Conservation (phyloP, 371 early-diverging fungal genomes). For the Mucor plumbeus region DNA sequence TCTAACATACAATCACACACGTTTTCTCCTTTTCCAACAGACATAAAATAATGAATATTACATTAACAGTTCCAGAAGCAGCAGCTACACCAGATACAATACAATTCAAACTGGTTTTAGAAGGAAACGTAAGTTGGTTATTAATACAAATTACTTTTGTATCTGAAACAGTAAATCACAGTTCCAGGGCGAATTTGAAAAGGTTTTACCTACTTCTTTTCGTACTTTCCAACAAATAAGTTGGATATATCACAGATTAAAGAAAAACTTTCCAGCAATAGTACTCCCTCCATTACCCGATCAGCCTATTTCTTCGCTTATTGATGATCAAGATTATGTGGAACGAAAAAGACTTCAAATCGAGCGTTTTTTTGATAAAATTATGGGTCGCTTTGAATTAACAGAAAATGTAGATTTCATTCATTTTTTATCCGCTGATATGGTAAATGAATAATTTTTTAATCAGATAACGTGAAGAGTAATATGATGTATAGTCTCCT, state of each 20-base stretch:
- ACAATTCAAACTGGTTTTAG: conserved; percentile 62
- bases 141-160: neutral
- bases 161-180: conserved; percentile 7
- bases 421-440: conserved; percentile 64
- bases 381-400: conserved; percentile 49
- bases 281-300: conserved; percentile 64
- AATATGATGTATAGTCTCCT: conserved; percentile 32
- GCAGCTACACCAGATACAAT: conserved; percentile 67
- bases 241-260: conserved; percentile 60
- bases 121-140: conserved; percentile 32
- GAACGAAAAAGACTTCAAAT: conserved; percentile 65
- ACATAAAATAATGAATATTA: conserved; percentile 10
- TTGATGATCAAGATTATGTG: conserved; percentile 68
- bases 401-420: conserved; percentile 46
- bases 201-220: conserved; percentile 40
- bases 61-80: conserved; percentile 57
- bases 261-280: conserved; percentile 42
- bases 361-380: conserved; percentile 55
- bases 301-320: conserved; percentile 45
- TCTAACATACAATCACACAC: neutral
- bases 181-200: conserved; percentile 21
- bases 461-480: neutral
- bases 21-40: neutral
- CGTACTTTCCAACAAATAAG: conserved; percentile 66
- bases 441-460: conserved; percentile 44